Percentiles rank a stretch among this genome's conserved stretches.
phyloP scores from a whole-genome alignment of 495 filamentous ascomycete genomes.

The Podospora comata region DNA sequence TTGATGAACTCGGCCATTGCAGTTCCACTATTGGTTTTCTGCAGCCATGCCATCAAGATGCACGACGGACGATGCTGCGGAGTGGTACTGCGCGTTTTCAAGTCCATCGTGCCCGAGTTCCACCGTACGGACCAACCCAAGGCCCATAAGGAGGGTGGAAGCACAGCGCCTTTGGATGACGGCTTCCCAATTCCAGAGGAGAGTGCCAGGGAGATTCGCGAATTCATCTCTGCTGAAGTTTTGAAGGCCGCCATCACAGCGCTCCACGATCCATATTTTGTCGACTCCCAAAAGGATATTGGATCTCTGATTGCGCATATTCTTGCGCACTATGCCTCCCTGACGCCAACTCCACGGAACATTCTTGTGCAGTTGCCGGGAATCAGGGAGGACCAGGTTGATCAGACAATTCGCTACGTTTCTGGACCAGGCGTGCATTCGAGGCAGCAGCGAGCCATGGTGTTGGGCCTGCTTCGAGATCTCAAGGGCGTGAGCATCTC shows the following conservation, averaged over 20 bases:
- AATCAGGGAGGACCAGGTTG: constrained; percentile 55
- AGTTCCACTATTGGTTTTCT: constrained; percentile 85
- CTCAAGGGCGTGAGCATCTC: constrained; percentile 86
- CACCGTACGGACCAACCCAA: constrained; percentile 21
- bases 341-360: constrained; percentile 58
- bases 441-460: constrained; percentile 73
- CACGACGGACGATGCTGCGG: constrained; percentile 85
- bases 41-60: constrained; percentile 84
- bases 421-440: constrained; percentile 48
- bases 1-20: constrained; percentile 73
- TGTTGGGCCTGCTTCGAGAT: constrained; percentile 83
- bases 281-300: constrained; percentile 92
- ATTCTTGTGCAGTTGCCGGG: constrained; percentile 53
- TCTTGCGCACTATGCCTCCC: constrained; percentile 64
- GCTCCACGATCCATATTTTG: constrained; percentile 91
- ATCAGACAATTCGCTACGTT: constrained; percentile 58
- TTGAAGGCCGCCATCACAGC: constrained; percentile 80
- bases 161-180: constrained; percentile 26
- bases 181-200: constrained; percentile 46
- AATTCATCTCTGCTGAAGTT: constrained; percentile 85
- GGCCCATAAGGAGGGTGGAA: constrained; percentile 14
- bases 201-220: constrained; percentile 66
- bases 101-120: constrained; percentile 80
- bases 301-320: constrained; percentile 84
- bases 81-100: constrained; percentile 77